Conservation (phyloP, 2,329 filamentous ascomycete species). For the Cordyceps farinosa region DNA sequence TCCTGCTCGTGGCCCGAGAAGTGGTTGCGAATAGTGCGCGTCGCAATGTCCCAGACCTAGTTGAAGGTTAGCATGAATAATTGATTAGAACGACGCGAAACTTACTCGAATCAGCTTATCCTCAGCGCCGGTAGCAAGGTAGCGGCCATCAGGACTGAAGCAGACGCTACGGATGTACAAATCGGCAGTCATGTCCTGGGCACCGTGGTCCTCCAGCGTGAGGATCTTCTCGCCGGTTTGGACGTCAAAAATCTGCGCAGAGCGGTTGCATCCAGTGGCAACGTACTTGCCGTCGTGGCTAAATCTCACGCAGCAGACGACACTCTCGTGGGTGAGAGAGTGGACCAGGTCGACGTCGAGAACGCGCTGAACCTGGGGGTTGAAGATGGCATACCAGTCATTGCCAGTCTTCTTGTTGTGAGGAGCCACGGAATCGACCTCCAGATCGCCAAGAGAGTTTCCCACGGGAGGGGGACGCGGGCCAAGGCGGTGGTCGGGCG, state of each 20-base stretch:
- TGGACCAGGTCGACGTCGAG: constrained; percentile 93
- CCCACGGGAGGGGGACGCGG: constrained; percentile 49
- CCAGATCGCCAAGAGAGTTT: constrained; percentile 76
- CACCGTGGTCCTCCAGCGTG: constrained; percentile 82
- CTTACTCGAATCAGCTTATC: constrained; percentile 93
- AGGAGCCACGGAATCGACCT: constrained; percentile 78
- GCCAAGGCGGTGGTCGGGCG: constrained; percentile 62
- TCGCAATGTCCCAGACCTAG: constrained; percentile 91
- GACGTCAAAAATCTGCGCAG: constrained; percentile 99
- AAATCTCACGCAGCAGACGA: constrained; percentile 97
- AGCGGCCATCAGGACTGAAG: constrained; percentile 95
- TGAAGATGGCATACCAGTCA: constrained; percentile 98
- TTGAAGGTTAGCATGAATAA: constrained; percentile 16
- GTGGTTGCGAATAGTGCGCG: constrained; percentile 79
- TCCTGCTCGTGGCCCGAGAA: constrained; percentile 98
- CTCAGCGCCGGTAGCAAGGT: constrained; percentile 91
- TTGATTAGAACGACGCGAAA: constrained; percentile 19
- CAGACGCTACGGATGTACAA: constrained; percentile 97
- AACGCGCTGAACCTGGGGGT: constrained; percentile 81
- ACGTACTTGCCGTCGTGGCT: constrained; percentile 94
- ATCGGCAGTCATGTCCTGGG: constrained; percentile 77
- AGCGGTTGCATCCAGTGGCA: constrained; percentile 94
- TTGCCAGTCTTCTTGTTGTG: constrained; percentile 83
- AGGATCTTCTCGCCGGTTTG: constrained; percentile 81
- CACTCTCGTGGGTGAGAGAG: constrained; percentile 88